These are phyloP conservation scores for Trypanosoma rangeli DNA, from an alignment of 208 protist genomes.

Conservation along the genomic window DNA sequence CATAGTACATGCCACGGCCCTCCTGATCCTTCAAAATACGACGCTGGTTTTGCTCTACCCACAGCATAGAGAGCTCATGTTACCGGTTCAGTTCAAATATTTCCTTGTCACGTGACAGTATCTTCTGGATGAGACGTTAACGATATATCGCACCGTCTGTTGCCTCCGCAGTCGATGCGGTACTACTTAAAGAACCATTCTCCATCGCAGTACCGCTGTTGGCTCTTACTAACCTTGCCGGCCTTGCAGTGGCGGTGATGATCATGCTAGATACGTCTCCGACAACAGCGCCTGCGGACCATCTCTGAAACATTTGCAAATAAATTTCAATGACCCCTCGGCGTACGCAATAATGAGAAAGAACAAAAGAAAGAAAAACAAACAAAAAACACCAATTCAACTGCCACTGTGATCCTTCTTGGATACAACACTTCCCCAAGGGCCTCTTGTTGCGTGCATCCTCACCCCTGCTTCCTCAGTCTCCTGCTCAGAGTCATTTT, in stretches of 20 bases:
- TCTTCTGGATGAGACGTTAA: slow-evolving; percentile 68
- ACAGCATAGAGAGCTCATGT: slow-evolving; percentile 90
- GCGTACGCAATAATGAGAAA: background rate
- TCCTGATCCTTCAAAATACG: slow-evolving; percentile 87
- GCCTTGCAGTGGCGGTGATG: background rate
- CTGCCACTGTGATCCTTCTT: background rate
- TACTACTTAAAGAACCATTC: background rate
- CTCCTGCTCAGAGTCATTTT: too few relatives aligned
- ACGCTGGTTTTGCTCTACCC: slow-evolving; percentile 81
- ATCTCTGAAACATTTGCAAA: slow-evolving; percentile 9
- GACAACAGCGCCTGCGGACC: background rate
- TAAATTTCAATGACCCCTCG: background rate
- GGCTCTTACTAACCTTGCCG: background rate
- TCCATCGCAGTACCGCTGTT: background rate
- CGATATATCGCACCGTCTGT: slow-evolving; percentile 24
- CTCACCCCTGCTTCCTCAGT: background rate
- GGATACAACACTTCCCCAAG: background rate
- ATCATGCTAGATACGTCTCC: too few relatives aligned
- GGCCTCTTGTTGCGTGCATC: background rate
- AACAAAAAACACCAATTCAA: background rate
- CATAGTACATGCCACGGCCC: slow-evolving; percentile 90
- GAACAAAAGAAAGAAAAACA: slow-evolving; percentile 6
- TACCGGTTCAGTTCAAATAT: slow-evolving; percentile 89
- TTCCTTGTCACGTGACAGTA: slow-evolving; percentile 84
- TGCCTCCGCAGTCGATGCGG: background rate